A percentile compares a stretch with the other conserved stretches of the same genome.
These are phyloP conservation scores for Alternaria gaisen DNA, from an alignment of 2,329 filamentous ascomycete species.

Conservation along the genomic window DNA sequence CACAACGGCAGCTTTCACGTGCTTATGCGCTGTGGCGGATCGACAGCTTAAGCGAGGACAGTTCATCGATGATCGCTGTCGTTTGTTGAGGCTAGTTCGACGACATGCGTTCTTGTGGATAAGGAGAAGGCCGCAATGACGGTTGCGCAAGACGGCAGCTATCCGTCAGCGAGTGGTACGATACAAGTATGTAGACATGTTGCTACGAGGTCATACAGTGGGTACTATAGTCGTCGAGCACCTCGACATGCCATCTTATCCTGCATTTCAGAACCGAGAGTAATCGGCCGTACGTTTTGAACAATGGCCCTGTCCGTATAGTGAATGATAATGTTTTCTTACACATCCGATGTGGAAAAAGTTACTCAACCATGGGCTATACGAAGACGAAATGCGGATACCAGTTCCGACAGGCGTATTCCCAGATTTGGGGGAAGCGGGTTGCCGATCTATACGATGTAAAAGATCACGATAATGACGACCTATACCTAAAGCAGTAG, in stretches of 20 bases:
- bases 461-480: background rate
- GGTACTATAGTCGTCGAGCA: background rate
- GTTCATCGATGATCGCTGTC: slow-evolving; percentile 17
- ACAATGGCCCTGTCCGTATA: background rate
- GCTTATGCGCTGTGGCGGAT: slow-evolving; percentile 23
- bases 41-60: slow-evolving; percentile 19
- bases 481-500: background rate
- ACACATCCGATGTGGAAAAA: background rate
- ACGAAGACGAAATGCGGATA: background rate
- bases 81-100: slow-evolving; percentile 28
- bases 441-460: no score
- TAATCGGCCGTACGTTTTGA: background rate
- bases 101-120: slow-evolving; percentile 19
- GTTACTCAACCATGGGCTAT: background rate
- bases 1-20: slow-evolving; percentile 25
- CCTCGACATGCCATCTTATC: background rate
- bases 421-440: background rate
- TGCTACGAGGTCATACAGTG: background rate
- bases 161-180: background rate
- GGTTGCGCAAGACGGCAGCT: slow-evolving; percentile 1
- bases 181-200: background rate
- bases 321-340: background rate
- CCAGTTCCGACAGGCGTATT: background rate
- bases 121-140: background rate
- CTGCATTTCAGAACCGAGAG: background rate